Percentiles rank a stretch among this genome's conserved stretches.
phyloP scores from a whole-genome alignment of 2,329 filamentous ascomycete species.

The Trichoderma atroviride region DNA sequence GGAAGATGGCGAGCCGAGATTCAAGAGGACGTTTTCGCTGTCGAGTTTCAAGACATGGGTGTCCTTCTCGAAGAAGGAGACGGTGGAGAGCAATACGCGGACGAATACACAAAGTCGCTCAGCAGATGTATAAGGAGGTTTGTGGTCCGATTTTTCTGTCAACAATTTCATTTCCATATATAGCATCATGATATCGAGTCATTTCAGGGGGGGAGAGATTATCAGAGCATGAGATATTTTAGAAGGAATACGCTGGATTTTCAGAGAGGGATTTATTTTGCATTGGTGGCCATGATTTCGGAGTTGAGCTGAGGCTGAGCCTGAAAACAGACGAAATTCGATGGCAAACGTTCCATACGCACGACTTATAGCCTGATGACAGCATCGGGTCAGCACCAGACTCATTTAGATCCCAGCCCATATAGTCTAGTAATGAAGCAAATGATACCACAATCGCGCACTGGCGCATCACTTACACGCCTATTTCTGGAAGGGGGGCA shows the following conservation, averaged over 20 bases:
- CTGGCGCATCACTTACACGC: background rate
- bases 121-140: slow-evolving; percentile 4
- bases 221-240: slow-evolving; percentile 1
- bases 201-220: background rate
- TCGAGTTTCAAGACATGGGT: slow-evolving; percentile 55
- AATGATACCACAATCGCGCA: background rate
- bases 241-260: background rate
- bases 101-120: slow-evolving; percentile 26
- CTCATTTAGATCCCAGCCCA: background rate
- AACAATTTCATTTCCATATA: background rate
- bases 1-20: slow-evolving; percentile 49
- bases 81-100: slow-evolving; percentile 39
- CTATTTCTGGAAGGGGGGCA: background rate
- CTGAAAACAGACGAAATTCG: background rate
- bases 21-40: slow-evolving; percentile 54
- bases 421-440: background rate
- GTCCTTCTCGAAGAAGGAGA: slow-evolving; percentile 47
- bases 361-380: background rate
- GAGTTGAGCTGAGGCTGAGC: background rate
- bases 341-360: background rate
- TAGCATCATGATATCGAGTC: slow-evolving; percentile 1
- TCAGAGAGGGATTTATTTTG: slow-evolving; percentile 7
- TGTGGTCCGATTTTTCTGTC: slow-evolving; percentile 2
- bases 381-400: background rate
- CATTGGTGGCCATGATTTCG: background rate